These are phyloP conservation scores for Dorcoceras hygrometricum DNA, from an alignment of 257 asterid species.

Conservation along the genomic window DNA sequence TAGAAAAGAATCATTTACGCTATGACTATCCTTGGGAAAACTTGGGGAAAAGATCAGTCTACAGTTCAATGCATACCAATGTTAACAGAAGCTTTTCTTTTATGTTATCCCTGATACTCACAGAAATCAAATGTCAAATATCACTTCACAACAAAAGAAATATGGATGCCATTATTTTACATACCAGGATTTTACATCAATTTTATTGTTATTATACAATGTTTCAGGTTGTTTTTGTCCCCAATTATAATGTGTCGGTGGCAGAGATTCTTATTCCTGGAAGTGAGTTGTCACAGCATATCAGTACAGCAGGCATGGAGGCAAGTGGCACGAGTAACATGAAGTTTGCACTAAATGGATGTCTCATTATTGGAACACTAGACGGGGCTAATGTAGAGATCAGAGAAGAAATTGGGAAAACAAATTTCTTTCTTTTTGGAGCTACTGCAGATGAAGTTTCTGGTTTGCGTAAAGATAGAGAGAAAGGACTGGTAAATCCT, in stretches of 20 bases:
- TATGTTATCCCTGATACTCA: conserved; percentile 10
- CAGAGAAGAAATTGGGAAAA: conserved; percentile 90
- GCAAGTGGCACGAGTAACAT: conserved; percentile 99
- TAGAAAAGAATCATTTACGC: not conserved
- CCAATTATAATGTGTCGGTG: conserved; percentile 96
- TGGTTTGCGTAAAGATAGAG: conserved; percentile 82
- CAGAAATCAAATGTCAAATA: not conserved
- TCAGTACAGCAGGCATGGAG: conserved; percentile 99
- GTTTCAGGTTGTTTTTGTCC: conserved; percentile 84
- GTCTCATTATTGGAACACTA: conserved; percentile 92
- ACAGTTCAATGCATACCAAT: conserved; percentile 5
- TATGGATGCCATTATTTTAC: not conserved
- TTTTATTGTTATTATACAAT: not conserved
- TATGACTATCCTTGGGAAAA: not conserved
- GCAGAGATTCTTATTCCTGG: conserved; percentile 99
- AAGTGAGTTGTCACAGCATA: conserved; percentile 96
- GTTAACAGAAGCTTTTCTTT: not conserved
- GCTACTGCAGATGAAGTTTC: conserved; percentile 93
- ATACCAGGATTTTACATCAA: not conserved
- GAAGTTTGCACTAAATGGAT: conserved; percentile 97
- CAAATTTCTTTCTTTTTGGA: conserved; percentile 93
- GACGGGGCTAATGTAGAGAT: conserved; percentile 99
- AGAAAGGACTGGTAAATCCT: conserved; percentile 71
- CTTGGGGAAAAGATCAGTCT: not conserved
- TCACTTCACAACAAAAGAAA: conserved; percentile 10